Evolutionary conservation across 352 stramenopile species (phyloP), one percentile per base, ranked within the genome.

Genomic region (Pythium aristosporum): DNA sequence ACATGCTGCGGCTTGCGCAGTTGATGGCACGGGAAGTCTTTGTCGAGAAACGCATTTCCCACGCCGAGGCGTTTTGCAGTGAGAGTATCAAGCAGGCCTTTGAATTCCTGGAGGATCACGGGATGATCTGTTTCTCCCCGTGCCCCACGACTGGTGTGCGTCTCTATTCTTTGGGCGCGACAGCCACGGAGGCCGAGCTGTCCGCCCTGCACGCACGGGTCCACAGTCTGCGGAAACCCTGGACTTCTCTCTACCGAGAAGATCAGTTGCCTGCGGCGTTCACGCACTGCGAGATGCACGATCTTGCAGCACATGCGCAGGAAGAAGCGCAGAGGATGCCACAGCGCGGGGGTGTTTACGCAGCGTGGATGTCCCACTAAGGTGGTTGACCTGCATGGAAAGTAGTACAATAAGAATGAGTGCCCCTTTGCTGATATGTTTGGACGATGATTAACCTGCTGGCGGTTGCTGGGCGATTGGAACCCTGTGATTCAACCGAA

Each of bases 51-150:
- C 47, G 76, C 30, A 65, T 92, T 23, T 55, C 49, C 13, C 78
- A 90, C n/a, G 79, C 81, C 9, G 83, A 92, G 44, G 77, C 83
- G 23, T 74, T 92, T 5, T 92, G 83, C 63, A 88, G 76, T 46
- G 83, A 92, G 65, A 90, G 77, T 41, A 81, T 92, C 39, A 90
- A 90, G 62, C 81, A 92, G 59, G 73, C 81, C 50, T 65, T 90
- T 8, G 83, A 88, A 37, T 92, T 85, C 47, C 65, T 89, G 7
- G 56, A 80, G 15, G 80, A 88, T 57, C 69, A 56, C n/a, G 61
- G 54, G 5, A 55, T 87, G 16, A 58, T 91, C 25, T 55, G 61
- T 15, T 80, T 69, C 43, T 68, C 71, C 57, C 55, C 67, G 20
- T 69, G 72, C 10, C 28, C 46, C 16, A 49, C 10, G 65, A 84